phyloP scores from a whole-genome alignment of 78 protist species.

The Guillardia theta region DNA sequence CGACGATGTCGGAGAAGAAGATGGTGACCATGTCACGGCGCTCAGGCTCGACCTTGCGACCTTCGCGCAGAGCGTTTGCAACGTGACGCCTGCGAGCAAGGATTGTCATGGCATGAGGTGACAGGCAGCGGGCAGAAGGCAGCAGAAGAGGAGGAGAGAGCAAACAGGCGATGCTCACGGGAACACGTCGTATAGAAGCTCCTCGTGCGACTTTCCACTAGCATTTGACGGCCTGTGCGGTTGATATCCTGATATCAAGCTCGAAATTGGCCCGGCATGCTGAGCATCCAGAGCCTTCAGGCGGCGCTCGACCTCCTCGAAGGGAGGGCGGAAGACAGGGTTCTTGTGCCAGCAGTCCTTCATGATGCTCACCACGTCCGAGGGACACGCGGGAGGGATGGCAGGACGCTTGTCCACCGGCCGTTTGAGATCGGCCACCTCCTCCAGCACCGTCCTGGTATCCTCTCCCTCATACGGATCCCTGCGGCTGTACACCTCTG shows the following conservation, averaged over 20 bases:
- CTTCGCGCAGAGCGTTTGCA: background rate
- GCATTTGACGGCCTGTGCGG: too few relatives aligned
- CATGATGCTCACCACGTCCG: background rate
- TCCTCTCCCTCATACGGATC: background rate
- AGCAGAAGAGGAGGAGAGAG: too few relatives aligned
- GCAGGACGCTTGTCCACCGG: background rate
- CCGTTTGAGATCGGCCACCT: background rate
- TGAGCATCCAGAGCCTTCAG: background rate
- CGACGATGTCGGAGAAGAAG: constrained; percentile 17
- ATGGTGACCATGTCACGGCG: background rate
- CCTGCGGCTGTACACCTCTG: background rate
- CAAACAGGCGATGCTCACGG: too few relatives aligned
- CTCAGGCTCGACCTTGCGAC: constrained; percentile 24
- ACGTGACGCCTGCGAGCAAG: too few relatives aligned
- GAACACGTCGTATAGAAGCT: constrained; percentile 9
- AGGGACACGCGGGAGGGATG: background rate
- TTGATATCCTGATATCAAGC: too few relatives aligned
- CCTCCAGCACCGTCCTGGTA: background rate
- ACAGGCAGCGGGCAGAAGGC: too few relatives aligned
- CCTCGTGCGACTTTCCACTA: too few relatives aligned
- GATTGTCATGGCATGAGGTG: too few relatives aligned
- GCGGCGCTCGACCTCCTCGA: background rate
- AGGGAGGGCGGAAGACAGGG: background rate
- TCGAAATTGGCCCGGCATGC: too few relatives aligned
- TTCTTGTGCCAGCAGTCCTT: background rate